Percentiles rank a stretch among this genome's conserved stretches.
These are phyloP conservation scores for Hirsutella minnesotensis DNA, from an alignment of 2,329 filamentous ascomycete species.

Conservation along the genomic window DNA sequence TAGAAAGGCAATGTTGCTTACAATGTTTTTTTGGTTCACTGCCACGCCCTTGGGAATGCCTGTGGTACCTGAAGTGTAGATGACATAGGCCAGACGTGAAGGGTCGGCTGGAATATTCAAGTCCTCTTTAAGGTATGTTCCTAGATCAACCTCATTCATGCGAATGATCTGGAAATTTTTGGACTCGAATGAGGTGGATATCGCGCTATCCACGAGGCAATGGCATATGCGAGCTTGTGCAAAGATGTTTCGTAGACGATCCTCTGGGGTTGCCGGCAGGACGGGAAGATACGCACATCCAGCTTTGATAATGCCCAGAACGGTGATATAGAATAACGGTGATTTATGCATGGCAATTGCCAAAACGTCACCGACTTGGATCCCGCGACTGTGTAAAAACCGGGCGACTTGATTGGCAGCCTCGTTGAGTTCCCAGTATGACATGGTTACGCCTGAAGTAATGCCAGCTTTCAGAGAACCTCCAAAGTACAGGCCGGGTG, in stretches of 20 bases:
- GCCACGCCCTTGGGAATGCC: slow-evolving; percentile 70
- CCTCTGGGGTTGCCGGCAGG: slow-evolving; percentile 54
- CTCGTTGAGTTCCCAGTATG: slow-evolving; percentile 53
- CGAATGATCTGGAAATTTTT: slow-evolving; percentile 17
- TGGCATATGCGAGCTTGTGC: slow-evolving; percentile 39
- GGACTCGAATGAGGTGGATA: slow-evolving; percentile 7
- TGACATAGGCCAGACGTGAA: slow-evolving; percentile 56
- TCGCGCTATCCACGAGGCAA: slow-evolving; percentile 28
- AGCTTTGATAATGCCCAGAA: slow-evolving; percentile 62
- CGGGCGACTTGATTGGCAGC: slow-evolving; percentile 51
- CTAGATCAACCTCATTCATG: slow-evolving; percentile 17
- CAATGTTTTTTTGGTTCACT: slow-evolving; percentile 63
- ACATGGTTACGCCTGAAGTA: slow-evolving; percentile 29
- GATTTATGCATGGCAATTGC: slow-evolving; percentile 72
- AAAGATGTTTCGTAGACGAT: slow-evolving; percentile 51
- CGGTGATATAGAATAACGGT: slow-evolving; percentile 55
- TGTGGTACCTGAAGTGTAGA: slow-evolving; percentile 78
- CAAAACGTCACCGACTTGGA: slow-evolving; percentile 45
- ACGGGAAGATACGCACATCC: slow-evolving; percentile 75
- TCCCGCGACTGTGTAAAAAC: slow-evolving; percentile 34
- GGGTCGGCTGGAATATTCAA: slow-evolving; percentile 24
- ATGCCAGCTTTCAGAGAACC: slow-evolving; percentile 13
- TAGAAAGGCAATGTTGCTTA: slow-evolving; percentile 62
- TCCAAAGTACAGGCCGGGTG: slow-evolving; percentile 54
- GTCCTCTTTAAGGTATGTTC: slow-evolving; percentile 22